Conservation (phyloP, 768 basidiomycete genomes). For the Rubroboletus pulcherrimus region DNA sequence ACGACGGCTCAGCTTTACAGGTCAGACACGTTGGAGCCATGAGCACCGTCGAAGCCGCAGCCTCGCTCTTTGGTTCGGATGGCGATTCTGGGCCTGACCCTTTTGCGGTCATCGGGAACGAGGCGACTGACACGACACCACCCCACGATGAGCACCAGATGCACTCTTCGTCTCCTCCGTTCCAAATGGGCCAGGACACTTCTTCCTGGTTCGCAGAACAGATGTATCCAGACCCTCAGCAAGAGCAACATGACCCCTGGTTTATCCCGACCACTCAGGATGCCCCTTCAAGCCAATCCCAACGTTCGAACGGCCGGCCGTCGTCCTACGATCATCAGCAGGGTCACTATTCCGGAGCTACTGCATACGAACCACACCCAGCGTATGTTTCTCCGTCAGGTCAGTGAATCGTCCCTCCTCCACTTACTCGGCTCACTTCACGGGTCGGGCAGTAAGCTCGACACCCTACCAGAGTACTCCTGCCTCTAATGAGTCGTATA, state of each 20-base stretch:
- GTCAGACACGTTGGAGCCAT: conserved; percentile 40
- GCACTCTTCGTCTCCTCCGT: conserved; percentile 22
- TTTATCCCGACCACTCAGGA: conserved; percentile 21
- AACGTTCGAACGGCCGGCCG: conserved; percentile 7
- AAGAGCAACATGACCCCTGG: conserved; percentile 28
- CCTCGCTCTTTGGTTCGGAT: conserved; percentile 72
- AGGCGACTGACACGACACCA: conserved; percentile 30
- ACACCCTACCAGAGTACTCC: conserved; percentile 10
- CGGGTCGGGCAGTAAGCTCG: conserved; percentile 9
- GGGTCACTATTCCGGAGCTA: conserved; percentile 30
- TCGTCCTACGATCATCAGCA: conserved; percentile 29
- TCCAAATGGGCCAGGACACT: conserved; percentile 33
- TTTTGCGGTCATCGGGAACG: conserved; percentile 56
- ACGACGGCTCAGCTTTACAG: conserved; percentile 9
- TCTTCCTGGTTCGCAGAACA: conserved; percentile 39
- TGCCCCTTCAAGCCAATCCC: conserved; percentile 12
- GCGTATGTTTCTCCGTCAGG: conserved; percentile 19
- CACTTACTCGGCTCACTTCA: conserved; percentile 4
- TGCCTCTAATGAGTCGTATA: conserved; percentile 26
- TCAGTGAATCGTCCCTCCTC: conserved; percentile 12
- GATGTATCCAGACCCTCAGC: conserved; percentile 27
- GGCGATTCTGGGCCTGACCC: conserved; percentile 56
- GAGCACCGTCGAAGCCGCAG: conserved; percentile 72
- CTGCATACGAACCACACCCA: conserved; percentile 22
- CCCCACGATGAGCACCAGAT: conserved; percentile 22